Base-by-base conservation (phyloP, 805 yeast species). In the Candida multigemmis region DNA sequence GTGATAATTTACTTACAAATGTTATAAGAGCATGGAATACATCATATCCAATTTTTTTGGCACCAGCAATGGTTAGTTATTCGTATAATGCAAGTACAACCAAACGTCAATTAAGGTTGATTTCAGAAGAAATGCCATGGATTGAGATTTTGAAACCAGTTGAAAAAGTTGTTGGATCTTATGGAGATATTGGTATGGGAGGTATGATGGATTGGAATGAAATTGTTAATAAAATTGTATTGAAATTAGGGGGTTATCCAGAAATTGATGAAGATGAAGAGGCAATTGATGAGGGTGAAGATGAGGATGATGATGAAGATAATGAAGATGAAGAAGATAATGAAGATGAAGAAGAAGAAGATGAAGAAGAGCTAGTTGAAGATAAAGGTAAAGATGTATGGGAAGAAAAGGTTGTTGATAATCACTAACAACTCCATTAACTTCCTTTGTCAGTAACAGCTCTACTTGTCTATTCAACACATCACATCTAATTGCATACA, bases 141-240 rank as follows among this genome's bases (percentile, higher is more conserved):
- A 78, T 89, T 36, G 94, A 85, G 38, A 74, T 89, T n/a, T 66
- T 91, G 46, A 80, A 78, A 49, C 98, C 98, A 0, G 85, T 86
- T 14, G 98, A 89, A 52, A 89, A 89, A 53, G 94, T 89, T 5
- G 75, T 81, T 46, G 85, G 94, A 31, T 71, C 84, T 22, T 85
- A 87, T 58, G 97, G 98, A 35, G 97, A 89, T 42, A 86, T 91
- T 31, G 97, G 97, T n/a, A 81, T 91, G 85, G 97, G 98, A 25
- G 97, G 98, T 29, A 91, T 91, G 97, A 80, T 87, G 78, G 97
- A 91, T 42, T 85, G 93, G 74, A 81, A 84, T 49, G 96, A 87
- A 50, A 79, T 91, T 41, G 95, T 86, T 12, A 93, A 86, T 47
- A 74, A 76, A 41, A 67, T 84, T 25, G 93, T 82, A 12, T 64